Evolutionary conservation across 2,329 filamentous ascomycete species (phyloP), one percentile per base, ranked within the genome.

Genomic region (Diaporthe nobilis): DNA sequence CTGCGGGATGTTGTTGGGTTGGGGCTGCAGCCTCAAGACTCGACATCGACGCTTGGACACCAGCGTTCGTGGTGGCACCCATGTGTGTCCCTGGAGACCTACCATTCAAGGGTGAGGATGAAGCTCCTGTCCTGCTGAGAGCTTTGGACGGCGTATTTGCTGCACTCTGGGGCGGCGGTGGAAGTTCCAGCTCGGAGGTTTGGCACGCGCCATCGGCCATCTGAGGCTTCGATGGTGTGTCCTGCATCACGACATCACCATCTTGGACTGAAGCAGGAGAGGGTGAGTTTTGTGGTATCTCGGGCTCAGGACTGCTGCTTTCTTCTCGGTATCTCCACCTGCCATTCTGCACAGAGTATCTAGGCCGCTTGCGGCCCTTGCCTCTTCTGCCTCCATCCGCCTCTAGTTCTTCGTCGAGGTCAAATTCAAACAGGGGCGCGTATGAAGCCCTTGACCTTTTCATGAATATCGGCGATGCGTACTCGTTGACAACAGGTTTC

Each of bases 381-480:
- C 90, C 90, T 49, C 85, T 88, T 34, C 90, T 85, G 57, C 88
- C 88, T 2, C 90, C 90, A 82, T 94, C 91, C 37, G 94, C 93
- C 76, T 94, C 92, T 20, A 96, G 93, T 25, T 75, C 70, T 4
- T 92, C 90, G 79, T 95, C 92, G 77, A 91, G 89, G 1, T 88
- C 88, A 6, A 88, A 88, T 78, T 94, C 91, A 70, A 93, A 91
- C 0, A 93, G 84, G 0, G 91, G 90, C 1, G 92, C 92, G 74
- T 93, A 93, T 0, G 94, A 95, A 5, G 93, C 85, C 73, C 93
- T 88, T 20, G 91, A 89, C 72, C 93, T 89, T 82, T 94, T 96
- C 28, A 95, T 85, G 79, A 97, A 98, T 0, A 94, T 94, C 0
- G 95, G 95, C 3, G 95, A 97, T 6, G 90, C 87, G 85, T 92